Evolutionary conservation across 2,329 filamentous ascomycete species (phyloP), one percentile per base, ranked within the genome.

Genomic region (Metarhizium brunneum): DNA sequence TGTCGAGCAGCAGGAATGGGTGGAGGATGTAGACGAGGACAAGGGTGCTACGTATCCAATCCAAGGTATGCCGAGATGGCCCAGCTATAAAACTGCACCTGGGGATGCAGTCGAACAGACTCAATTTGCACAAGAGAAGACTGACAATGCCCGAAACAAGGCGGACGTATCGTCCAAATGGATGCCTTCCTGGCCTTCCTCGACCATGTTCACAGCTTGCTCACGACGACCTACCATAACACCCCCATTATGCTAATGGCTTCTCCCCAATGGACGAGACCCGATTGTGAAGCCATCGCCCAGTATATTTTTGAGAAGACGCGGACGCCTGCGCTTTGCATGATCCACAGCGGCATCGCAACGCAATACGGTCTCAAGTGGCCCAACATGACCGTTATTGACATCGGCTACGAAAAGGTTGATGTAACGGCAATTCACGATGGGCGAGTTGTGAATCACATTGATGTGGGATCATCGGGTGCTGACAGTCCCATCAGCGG

Each of bases 281-380:
- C 87, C 59, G 91, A 96, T 70, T 87, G 87, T 68, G 92, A 97
- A 72, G 82, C 82, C 43, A 86, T 99, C 61, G 88, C 92, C 14
- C 90, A 94, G 60, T 99, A 96, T 76, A 84, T 97, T 61, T 99
- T 99, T 66, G 94, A 99, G 72, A 95, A 94, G 73, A 96, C 95
- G 68, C 94, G 92, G 74, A 94, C 90, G 0, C 94, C 94, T 0
- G 91, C 90, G 0, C 87, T 99, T 53, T 92, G 88, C 63, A 80
- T 97, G 59, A 87, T 99, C 75, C 89, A 97, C 71, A 87, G 90
- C 63, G 92, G 90, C 3, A 74, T 95, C 50, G 92, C 94, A 30
- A 88, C 90, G 1, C 86, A 94, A 56, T 97, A 95, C 66, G 92
- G 90, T 11, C 80, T 91, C 35, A 83, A 82, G 68, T 80, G 78